phyloP scores from a whole-genome alignment of 2,329 filamentous ascomycete species.

The Monosporascus ibericus region DNA sequence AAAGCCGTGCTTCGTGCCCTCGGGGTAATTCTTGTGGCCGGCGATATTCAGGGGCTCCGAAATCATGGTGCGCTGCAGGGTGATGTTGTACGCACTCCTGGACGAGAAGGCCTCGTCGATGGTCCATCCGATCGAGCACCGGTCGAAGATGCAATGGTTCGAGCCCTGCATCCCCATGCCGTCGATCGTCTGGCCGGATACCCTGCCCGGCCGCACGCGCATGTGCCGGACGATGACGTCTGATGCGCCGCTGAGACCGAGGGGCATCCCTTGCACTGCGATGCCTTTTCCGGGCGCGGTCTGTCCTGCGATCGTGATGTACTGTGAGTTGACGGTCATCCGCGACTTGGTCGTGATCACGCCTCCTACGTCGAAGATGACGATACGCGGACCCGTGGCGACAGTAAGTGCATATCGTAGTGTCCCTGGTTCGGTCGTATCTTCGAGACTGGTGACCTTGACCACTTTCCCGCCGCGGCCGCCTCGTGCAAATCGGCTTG shows the following conservation, averaged over 20 bases:
- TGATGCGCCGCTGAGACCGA: conserved; percentile 25
- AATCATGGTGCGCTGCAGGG: conserved; percentile 29
- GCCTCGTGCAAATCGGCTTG: conserved; percentile 23
- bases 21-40: conserved; percentile 30
- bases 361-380: conserved; percentile 42
- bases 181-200: conserved; percentile 25
- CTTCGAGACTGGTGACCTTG: conserved; percentile 31
- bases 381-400: conserved; percentile 34
- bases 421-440: conserved; percentile 24
- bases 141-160: conserved; percentile 28
- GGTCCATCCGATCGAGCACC: conserved; percentile 28
- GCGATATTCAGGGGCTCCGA: conserved; percentile 30
- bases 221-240: conserved; percentile 14
- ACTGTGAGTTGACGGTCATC: conserved; percentile 37
- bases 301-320: conserved; percentile 40
- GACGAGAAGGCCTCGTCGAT: conserved; percentile 30
- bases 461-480: conserved; percentile 30
- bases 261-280: conserved; percentile 22
- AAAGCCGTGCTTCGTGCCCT: conserved; percentile 23
- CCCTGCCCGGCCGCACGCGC: background rate
- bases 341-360: conserved; percentile 39
- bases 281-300: conserved; percentile 41
- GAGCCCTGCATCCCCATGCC: conserved; percentile 30
- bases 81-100: conserved; percentile 27
- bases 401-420: conserved; percentile 32